Evolutionary conservation across 805 yeast species (phyloP).

Genomic region (Candida adriatica): DNA sequence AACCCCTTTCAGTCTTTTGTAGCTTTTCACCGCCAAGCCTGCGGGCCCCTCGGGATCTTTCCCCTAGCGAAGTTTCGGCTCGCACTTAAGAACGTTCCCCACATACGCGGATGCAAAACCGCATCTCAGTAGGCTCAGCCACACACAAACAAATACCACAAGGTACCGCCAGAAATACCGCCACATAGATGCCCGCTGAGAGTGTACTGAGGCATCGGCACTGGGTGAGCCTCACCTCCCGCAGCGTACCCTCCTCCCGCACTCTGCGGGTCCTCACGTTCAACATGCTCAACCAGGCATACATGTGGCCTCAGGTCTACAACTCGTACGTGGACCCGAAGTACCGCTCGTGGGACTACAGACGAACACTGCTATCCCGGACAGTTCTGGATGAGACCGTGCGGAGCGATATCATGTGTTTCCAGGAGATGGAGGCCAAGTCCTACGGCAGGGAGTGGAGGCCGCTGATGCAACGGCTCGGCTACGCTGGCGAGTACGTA

Average conservation of each 20-base stretch:
- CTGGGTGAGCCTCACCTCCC: slow-evolving; percentile 10
- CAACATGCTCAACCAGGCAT: slow-evolving; percentile 45
- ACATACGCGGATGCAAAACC: too few relatives aligned
- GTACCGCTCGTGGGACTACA: slow-evolving; percentile 41
- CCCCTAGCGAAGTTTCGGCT: too few relatives aligned
- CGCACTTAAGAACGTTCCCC: too few relatives aligned
- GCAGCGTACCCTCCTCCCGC: slow-evolving; percentile 1
- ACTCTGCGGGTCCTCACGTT: slow-evolving; percentile 33
- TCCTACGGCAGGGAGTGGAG: slow-evolving; percentile 37
- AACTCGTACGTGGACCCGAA: slow-evolving; percentile 40
- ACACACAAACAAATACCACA: too few relatives aligned
- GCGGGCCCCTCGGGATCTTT: too few relatives aligned
- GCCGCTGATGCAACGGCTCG: slow-evolving; percentile 23
- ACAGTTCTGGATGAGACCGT: slow-evolving; percentile 28
- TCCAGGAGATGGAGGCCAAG: slow-evolving; percentile 43
- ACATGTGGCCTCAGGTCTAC: slow-evolving; percentile 54
- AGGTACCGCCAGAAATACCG: too few relatives aligned
- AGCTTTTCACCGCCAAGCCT: not conserved
- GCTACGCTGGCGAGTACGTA: slow-evolving; percentile 42
- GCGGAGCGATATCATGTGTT: slow-evolving; percentile 50
- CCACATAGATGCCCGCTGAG: not conserved
- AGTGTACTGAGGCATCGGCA: slow-evolving; percentile 14
- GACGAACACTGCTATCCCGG: slow-evolving; percentile 37
- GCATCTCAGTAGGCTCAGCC: too few relatives aligned
- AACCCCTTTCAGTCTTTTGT: not conserved